Conservation (phyloP, 495 filamentous ascomycete genomes). For the Lindgomyces ingoldianus region DNA sequence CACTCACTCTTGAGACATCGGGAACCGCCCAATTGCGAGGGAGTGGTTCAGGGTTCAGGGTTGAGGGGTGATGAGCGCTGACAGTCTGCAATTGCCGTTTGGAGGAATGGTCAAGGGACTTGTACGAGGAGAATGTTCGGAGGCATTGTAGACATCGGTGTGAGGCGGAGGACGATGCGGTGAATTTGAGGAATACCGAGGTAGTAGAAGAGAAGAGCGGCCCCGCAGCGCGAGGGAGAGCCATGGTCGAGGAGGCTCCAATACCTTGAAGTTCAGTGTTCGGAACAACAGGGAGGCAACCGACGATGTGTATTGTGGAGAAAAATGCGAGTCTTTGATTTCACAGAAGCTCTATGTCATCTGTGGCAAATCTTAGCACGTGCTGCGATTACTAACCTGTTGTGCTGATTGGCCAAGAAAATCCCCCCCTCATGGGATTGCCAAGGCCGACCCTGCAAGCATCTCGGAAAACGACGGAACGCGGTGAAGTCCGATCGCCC, state of each 20-base stretch:
- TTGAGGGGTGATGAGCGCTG: constrained; percentile 75
- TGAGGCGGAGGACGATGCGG: constrained; percentile 13
- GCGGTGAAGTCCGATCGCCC: neutral
- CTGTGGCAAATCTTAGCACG: constrained; percentile 5
- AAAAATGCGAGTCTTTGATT: neutral
- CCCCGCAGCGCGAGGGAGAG: constrained; percentile 18
- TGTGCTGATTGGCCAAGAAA: constrained; percentile 9
- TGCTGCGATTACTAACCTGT: constrained; percentile 9
- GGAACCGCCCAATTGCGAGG: constrained; percentile 66
- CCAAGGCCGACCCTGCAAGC: too few relatives aligned
- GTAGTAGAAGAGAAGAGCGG: constrained; percentile 2
- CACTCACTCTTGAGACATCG: constrained; percentile 68
- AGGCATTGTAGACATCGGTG: constrained; percentile 54
- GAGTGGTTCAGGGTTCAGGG: constrained; percentile 63
- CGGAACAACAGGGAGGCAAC: neutral
- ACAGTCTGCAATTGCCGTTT: constrained; percentile 69
- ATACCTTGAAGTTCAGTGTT: neutral
- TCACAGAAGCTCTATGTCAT: constrained; percentile 12
- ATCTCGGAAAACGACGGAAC: too few relatives aligned
- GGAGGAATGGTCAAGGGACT: constrained; percentile 55
- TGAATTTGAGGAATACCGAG: constrained; percentile 20
- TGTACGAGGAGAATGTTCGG: constrained; percentile 67
- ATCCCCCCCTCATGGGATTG: too few relatives aligned
- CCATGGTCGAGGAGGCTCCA: constrained; percentile 22
- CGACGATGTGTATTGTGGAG: too few relatives aligned